A percentile compares a stretch with the other conserved stretches of the same genome.
Conservation (phyloP, 805 yeast genomes). For the Candida tibetensis region DNA sequence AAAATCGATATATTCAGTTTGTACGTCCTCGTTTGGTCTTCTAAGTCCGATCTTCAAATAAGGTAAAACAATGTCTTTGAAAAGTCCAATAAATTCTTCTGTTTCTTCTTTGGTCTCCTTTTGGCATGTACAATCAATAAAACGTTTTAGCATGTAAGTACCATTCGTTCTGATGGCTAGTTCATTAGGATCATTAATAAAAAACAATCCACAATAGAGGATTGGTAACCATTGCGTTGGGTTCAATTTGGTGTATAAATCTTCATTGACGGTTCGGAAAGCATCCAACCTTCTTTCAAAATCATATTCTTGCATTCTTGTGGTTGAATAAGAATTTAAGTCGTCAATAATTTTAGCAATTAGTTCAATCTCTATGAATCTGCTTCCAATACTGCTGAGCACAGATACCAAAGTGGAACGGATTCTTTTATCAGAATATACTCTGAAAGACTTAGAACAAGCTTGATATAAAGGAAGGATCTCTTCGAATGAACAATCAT, state of each 20-base stretch:
- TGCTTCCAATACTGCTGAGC: conserved; percentile 56
- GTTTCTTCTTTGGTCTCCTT: conserved; percentile 23
- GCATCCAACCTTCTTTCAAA: conserved; percentile 72
- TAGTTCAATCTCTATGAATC: conserved; percentile 35
- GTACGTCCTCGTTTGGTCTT: conserved; percentile 53
- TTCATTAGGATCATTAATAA: conserved; percentile 75
- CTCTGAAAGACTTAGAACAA: conserved; percentile 56
- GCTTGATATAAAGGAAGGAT: conserved; percentile 48
- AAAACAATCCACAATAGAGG: conserved; percentile 63
- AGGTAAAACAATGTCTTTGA: conserved; percentile 61
- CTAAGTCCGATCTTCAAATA: conserved; percentile 66
- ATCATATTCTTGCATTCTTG: conserved; percentile 70
- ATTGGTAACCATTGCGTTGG: conserved; percentile 77
- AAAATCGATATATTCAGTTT: conserved; percentile 67
- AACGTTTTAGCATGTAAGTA: conserved; percentile 57
- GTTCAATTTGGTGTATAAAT: conserved; percentile 40
- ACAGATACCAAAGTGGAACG: conserved; percentile 61
- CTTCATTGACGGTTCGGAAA: conserved; percentile 62
- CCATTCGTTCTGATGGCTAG: conserved; percentile 79
- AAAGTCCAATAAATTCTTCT: conserved; percentile 31
- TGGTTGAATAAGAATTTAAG: conserved; percentile 65
- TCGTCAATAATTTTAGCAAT: conserved; percentile 57
- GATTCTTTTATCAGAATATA: conserved; percentile 57
- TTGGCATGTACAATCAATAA: conserved; percentile 53
- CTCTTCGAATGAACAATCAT: conserved; percentile 52